Evolutionary conservation across 768 basidiomycete genomes (phyloP).

Genomic region (Cubamyces sp.): DNA sequence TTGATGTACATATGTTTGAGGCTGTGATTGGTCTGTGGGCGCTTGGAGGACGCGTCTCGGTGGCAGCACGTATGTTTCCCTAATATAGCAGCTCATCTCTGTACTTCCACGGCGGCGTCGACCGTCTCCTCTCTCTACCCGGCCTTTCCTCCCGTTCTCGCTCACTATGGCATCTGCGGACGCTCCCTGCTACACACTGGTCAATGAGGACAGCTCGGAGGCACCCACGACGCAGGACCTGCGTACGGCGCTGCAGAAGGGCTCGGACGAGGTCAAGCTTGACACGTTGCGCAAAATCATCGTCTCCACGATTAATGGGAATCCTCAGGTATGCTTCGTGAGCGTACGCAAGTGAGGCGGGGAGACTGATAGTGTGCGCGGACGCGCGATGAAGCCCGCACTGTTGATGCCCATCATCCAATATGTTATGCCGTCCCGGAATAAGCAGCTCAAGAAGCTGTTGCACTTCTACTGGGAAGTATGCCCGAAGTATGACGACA

Average conservation of each 20-base stretch:
- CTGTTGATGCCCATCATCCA: slow-evolving; percentile 99
- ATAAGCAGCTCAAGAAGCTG: slow-evolving; percentile 96
- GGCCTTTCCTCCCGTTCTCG: slow-evolving; percentile 12
- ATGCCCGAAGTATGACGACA: slow-evolving; percentile 96
- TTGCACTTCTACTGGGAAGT: slow-evolving; percentile 97
- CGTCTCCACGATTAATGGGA: slow-evolving; percentile 92
- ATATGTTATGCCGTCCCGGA: slow-evolving; percentile 93
- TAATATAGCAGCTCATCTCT: slow-evolving; percentile 26
- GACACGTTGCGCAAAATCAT: slow-evolving; percentile 96
- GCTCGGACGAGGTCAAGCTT: slow-evolving; percentile 94
- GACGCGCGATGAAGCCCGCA: slow-evolving; percentile 61
- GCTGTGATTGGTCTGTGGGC: not conserved
- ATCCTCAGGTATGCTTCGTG: slow-evolving; percentile 69
- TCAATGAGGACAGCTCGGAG: slow-evolving; percentile 74
- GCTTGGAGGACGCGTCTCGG: slow-evolving; percentile 10
- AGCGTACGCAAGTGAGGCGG: not conserved
- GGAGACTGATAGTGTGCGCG: slow-evolving; percentile 7
- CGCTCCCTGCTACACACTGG: slow-evolving; percentile 75
- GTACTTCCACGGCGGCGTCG: slow-evolving; percentile 24
- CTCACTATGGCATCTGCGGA: slow-evolving; percentile 49
- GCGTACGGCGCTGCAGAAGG: slow-evolving; percentile 85
- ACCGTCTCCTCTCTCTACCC: slow-evolving; percentile 10
- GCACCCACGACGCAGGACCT: slow-evolving; percentile 83
- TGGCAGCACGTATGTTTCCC: slow-evolving; percentile 21
- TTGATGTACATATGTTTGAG: not conserved